Base-by-base conservation (phyloP, 163 green algal species). In the Prototheca wickerhamii region DNA sequence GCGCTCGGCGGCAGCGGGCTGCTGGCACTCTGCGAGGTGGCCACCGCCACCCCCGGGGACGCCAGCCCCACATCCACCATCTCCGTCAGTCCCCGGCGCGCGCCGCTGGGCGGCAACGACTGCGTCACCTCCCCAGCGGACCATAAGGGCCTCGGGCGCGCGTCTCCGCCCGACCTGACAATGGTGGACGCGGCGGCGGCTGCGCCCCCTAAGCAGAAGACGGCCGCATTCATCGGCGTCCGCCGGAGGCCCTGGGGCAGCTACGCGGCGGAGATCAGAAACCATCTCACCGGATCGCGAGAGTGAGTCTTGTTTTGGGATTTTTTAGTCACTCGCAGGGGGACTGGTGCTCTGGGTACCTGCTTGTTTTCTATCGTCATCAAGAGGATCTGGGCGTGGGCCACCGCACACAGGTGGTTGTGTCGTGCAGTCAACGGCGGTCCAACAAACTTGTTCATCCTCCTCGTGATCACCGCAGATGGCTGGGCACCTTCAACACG, bases 401-500 rank as follows among this genome's bases (percentile, higher is more conserved):
- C 12, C 40, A 12, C 12, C 49, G 49, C 49, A 15, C 12, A 20
- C 12, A 32, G 23, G 23, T n/a, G 49, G 28, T 3, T 40, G 29
- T 42, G 28, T 30, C 58, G 18, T 29, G 31, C 32, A 6, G 25
- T 15, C 12, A 35, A 8, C 5, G 12, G 32, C 30, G 46, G 4
- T 15, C 18, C 26, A 4, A 58, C 37, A 44, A 15, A 44, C 37
- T 44, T 44, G 37, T 33, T 21, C 15, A 33, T 33, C 51, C 51
- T 44, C 15, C 33, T 18, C 43, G 44, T 4, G 4, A 10, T 3
- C 43, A 12, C 4, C 7, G 6, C 63, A 69, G 63, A 53, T 75
- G 69, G 69, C 57, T 76, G 69, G 69, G 69, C 35, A 76, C 69
- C 23, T 76, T 71, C 59, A 56, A 76, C 23, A 76, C 57, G 12